Evolutionary conservation across 108 stramenopile genomes (phyloP), one percentile per base, ranked within the genome.

Genomic region (Pseudonitzschia pungens): DNA sequence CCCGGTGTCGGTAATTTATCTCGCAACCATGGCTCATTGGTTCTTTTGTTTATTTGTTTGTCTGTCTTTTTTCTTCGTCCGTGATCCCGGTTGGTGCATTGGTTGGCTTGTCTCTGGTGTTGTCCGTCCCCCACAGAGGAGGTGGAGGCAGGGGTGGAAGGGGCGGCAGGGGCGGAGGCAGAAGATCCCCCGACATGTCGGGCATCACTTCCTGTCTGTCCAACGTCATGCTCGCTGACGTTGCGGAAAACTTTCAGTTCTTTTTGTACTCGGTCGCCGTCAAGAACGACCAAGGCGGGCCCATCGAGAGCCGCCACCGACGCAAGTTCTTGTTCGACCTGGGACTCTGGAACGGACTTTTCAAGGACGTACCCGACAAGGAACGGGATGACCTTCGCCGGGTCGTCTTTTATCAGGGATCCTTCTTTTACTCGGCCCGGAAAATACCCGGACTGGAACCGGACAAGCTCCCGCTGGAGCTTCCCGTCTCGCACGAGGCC

Each of bases 221-320:
- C 52, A 84, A 84, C 67, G 73, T 84, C 28, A 45, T 84, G 40
- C 44, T 54, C 18, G 78, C 76, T 33, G 58, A 69, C 18, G 71
- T 77, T 27, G 70, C 80, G 22, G 82, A 77, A 48, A 62, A 63
- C 58, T 80, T 88, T 41, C 67, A 67, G 22, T 88, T 88, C 68
- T 83, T 58, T 67, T 56, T 83, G 42, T 88, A 85, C 59, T 71
- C 77, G 27, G 58, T 88, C 5, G 68, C 78, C 32, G 65, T 33
- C 48, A 31, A 29, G 14, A 70, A 73, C 32, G 55, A 65, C 29
- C 67, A 72, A 12, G 84, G 82, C 42, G 58, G 76, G 14, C 67
- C 42, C 18, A 74, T 88, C 33, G 87, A 88, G 28, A 80, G 81
- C 43, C 76, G 78, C 20, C 59, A 58, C 48, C 65, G 83, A 5